These are phyloP conservation scores for Aspergillus affinis DNA, from an alignment of 495 filamentous ascomycete species.

Conservation along the genomic window DNA sequence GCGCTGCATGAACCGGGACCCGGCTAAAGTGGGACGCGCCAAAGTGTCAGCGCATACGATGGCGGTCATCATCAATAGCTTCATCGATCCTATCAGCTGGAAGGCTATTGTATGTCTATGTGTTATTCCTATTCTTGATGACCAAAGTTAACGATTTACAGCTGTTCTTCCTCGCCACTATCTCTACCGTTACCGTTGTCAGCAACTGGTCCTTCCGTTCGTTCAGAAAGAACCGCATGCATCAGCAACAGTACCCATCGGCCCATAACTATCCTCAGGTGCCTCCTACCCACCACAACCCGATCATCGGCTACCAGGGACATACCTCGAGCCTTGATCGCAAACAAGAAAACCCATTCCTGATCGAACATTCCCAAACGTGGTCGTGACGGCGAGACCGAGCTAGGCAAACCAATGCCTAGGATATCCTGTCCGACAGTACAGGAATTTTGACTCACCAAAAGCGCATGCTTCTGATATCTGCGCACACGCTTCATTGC, in stretches of 20 bases:
- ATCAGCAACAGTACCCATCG: slow-evolving; percentile 35
- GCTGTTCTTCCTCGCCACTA: slow-evolving; percentile 43
- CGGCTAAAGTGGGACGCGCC: slow-evolving; percentile 62
- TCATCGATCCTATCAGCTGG: slow-evolving; percentile 69
- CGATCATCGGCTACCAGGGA: slow-evolving; percentile 18
- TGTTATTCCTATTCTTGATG: neutral
- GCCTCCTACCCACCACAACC: slow-evolving; percentile 26
- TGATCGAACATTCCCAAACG: neutral
- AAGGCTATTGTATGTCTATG: slow-evolving; percentile 63
- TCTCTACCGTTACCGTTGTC: slow-evolving; percentile 43
- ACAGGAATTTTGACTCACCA: neutral
- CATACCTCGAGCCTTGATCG: neutral
- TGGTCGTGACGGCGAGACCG: neutral
- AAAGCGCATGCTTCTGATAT: neutral
- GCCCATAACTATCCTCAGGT: slow-evolving; percentile 23
- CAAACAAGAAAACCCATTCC: neutral
- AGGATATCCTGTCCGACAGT: neutral
- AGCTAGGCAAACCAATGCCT: too few species aligned
- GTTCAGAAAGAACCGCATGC: slow-evolving; percentile 40
- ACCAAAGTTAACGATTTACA: slow-evolving; percentile 21
- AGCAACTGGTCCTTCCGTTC: slow-evolving; percentile 51
- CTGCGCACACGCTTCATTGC: neutral
- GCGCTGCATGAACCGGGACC: slow-evolving; percentile 78
- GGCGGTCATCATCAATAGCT: slow-evolving; percentile 75
- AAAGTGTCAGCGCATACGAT: slow-evolving; percentile 72